Conservation (phyloP, 2,329 filamentous ascomycete genomes). For the Arthrobotrys musiformis region DNA sequence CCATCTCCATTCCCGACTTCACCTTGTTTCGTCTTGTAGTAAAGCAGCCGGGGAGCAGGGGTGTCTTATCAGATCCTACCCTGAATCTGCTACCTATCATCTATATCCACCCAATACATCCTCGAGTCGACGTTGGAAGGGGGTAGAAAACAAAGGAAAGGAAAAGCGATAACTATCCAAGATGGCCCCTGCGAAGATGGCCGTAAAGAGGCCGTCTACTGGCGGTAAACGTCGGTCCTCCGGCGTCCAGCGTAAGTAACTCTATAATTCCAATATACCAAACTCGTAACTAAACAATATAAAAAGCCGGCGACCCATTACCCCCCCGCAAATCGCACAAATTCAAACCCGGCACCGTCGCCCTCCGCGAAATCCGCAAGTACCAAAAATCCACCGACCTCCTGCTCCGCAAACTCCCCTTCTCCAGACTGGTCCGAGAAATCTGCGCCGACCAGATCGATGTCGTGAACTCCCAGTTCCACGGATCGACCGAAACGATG, state of each 20-base stretch:
- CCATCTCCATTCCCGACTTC: too few relatives aligned
- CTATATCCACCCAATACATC: background rate
- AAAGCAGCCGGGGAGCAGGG: too few relatives aligned
- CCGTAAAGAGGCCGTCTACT: conserved; percentile 24
- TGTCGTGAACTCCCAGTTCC: conserved; percentile 55
- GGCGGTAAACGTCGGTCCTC: conserved; percentile 48
- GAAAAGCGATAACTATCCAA: too few relatives aligned
- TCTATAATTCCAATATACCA: background rate
- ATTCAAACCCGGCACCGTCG: conserved; percentile 82
- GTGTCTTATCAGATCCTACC: too few relatives aligned
- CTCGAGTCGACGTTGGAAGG: too few relatives aligned
- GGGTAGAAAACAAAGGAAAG: too few relatives aligned
- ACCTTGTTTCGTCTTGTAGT: too few relatives aligned
- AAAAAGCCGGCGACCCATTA: conserved; percentile 76
- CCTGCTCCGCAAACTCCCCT: conserved; percentile 81
- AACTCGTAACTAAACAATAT: background rate
- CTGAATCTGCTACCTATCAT: too few relatives aligned
- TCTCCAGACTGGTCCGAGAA: conserved; percentile 76
- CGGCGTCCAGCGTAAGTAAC: conserved; percentile 48
- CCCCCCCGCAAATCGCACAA: conserved; percentile 69
- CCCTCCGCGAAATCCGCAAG: conserved; percentile 87
- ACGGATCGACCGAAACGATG: conserved; percentile 71
- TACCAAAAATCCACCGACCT: conserved; percentile 92
- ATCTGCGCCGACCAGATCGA: conserved; percentile 64
- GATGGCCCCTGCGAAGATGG: conserved; percentile 48